Evolutionary conservation across 495 filamentous ascomycete genomes (phyloP).

Genomic region (Lepraria neglecta): DNA sequence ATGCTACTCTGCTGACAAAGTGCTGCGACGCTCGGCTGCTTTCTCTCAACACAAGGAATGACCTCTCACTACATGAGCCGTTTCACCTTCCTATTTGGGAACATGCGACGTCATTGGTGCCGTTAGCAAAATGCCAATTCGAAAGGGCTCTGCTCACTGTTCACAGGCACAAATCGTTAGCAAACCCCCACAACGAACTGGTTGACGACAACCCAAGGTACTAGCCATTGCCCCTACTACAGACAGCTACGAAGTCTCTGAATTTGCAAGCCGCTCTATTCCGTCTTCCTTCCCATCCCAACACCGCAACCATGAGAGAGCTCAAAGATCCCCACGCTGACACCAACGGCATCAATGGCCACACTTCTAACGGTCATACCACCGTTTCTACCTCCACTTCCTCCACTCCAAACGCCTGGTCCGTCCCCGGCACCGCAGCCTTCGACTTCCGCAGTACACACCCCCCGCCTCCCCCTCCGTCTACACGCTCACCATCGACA

Average conservation of each 20-base stretch:
- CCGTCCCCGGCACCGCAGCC: constrained; percentile 22
- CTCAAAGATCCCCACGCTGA: background rate
- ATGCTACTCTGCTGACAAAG: background rate
- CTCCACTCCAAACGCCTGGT: constrained; percentile 17
- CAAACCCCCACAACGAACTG: too few species aligned
- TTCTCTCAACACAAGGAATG: background rate
- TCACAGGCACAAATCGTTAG: background rate
- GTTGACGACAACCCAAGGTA: background rate
- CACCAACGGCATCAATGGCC: constrained; percentile 6
- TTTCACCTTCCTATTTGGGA: background rate
- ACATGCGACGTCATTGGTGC: background rate
- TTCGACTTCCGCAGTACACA: constrained; percentile 26
- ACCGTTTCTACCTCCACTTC: background rate
- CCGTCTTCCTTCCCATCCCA: background rate
- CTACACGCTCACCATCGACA: too few species aligned
- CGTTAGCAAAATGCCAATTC: background rate
- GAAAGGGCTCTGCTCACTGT: background rate
- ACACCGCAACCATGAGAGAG: constrained; percentile 2
- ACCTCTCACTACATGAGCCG: background rate
- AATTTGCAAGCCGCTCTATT: background rate
- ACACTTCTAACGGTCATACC: background rate
- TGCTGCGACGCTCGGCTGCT: background rate
- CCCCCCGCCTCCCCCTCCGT: background rate
- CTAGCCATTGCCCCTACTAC: background rate
- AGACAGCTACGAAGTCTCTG: background rate